Base-by-base conservation (phyloP, 1,284 basidiomycete genomes). In the Sporisorium reilianum region DNA sequence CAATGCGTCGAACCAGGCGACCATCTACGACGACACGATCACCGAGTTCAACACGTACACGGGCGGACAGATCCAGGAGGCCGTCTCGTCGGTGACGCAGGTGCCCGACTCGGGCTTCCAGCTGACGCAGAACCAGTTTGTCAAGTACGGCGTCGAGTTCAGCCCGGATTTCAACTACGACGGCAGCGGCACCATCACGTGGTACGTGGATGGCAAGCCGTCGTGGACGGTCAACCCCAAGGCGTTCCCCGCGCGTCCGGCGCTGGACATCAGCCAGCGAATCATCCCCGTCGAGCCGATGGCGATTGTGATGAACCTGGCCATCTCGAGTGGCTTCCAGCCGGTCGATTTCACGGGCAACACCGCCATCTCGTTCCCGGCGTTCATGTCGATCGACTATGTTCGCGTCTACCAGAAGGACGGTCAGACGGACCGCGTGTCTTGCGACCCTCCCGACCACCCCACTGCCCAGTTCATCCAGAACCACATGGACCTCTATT, bases 111-210 rank as follows among this genome's bases (percentile, higher is more conserved):
- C 65, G 10, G 77, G 79, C 5, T 85, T 79, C 61, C 57, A 75
- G 18, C 55, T 64, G 32, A 66, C 75, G 0, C 36, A 62, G 18
- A 52, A 58, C 36, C 53, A 73, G 12, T 80, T 71, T 26, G 62
- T 77, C 45, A 72, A 46, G 36, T 80, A 80, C 46, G 85, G 83
- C 42, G 70, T 85, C 51, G 84, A 85, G 52, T 85, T 80, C 64
- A 66, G 48, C 11, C 85, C 85, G 1, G 82, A 83, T 46, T 82
- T 60, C 46, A 61, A 81, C 40, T 69, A 70, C 26, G 41, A 65
- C 11, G 83, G 80, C 22, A 66, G 61, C n/a, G 83, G 83, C 11
- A 64, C 54, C 30, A 67, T 81, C 28, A 81, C 78, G 2, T 84
- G 79, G 72, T 83, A 80, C 61, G 74, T 84, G 9, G 80, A 84